Conservation (phyloP, 805 yeast genomes). For the Wickerhamiella brachini region DNA sequence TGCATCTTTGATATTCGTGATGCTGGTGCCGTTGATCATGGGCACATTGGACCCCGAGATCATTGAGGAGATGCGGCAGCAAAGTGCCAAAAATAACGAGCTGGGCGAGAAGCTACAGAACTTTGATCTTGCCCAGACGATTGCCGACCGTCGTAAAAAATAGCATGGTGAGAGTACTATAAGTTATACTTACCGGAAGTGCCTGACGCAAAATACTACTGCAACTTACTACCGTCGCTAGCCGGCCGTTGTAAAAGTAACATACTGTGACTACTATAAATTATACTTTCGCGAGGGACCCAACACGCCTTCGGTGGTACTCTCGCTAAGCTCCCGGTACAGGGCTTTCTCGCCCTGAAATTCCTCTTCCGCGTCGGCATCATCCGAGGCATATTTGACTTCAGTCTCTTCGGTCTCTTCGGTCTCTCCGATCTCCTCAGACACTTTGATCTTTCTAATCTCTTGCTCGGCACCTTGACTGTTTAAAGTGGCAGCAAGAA, state of each 20-base stretch:
- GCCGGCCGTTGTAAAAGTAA: neutral
- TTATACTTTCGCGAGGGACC: neutral
- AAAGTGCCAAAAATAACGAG: slow-evolving; percentile 13
- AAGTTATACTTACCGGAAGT: too few species aligned
- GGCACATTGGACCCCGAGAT: slow-evolving; percentile 24
- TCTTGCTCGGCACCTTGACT: too few species aligned
- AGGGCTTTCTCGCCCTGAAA: neutral
- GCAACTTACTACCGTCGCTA: too few species aligned
- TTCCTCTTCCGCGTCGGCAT: too few species aligned
- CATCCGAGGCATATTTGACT: neutral
- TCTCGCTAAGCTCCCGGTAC: neutral
- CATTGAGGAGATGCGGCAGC: slow-evolving; percentile 22
- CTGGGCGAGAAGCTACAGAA: slow-evolving; percentile 12
- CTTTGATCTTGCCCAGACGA: slow-evolving; percentile 22
- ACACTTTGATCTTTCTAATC: too few species aligned
- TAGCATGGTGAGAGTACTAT: too few species aligned
- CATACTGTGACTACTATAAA: neutral
- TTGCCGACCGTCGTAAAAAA: slow-evolving; percentile 15
- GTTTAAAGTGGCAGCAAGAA: too few species aligned
- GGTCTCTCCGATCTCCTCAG: too few species aligned
- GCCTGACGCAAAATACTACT: too few species aligned
- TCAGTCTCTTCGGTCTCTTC: neutral
- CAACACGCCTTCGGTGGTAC: slow-evolving; percentile 1
- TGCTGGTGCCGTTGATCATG: slow-evolving; percentile 22
- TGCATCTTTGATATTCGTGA: slow-evolving; percentile 22